Evolutionary conservation across 352 stramenopile species (phyloP), one percentile per base, ranked within the genome.

Genomic region (Lagenidium giganteum): DNA sequence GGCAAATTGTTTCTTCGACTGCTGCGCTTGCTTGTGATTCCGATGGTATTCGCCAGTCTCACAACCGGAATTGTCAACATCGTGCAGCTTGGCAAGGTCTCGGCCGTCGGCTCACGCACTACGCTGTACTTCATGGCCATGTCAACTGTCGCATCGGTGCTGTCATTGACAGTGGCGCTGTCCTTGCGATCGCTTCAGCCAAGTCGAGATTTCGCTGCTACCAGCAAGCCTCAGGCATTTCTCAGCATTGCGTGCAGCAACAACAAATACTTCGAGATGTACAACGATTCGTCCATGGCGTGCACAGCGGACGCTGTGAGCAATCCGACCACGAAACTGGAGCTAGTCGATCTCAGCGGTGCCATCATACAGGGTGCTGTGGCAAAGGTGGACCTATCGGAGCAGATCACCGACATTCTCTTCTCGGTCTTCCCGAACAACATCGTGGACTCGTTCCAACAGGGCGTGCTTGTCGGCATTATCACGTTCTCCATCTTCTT

Each of bases 11-110:
- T 67, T 28, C 31, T 71, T 25, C 44, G 51, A 8, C 34, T 59
- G 40, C 52, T 71, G 42, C 64, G 67, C 32, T 67, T 51, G 18
- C 58, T 71, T 28, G 61, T 67, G 14, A 57, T 71, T 21, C 75
- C 71, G 16, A 83, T 87, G 71, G 67, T 87, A 3, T 87, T 87
- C 35, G 77, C 64, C 25, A 82, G 64, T 54, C 43, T 87, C 25
- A 58, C 72, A 7, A 81, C 72, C 4, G 70, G 69, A 5, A 60
- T 83, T 33, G 70, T 70, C 20, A 75, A 83, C 33, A 78, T 87
- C 32, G 72, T 87, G 23, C 44, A 82, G 26, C 57, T 83, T 3
- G 71, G 74, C 21, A 85, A 87, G 49, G 70, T 83, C 13, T 82
- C 67, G 2, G 59, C 64, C 1, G 57, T 87, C 18, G 75, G 75